Base-by-base conservation (phyloP, 305 asterid species). In the Fraxinus dipetala region DNA sequence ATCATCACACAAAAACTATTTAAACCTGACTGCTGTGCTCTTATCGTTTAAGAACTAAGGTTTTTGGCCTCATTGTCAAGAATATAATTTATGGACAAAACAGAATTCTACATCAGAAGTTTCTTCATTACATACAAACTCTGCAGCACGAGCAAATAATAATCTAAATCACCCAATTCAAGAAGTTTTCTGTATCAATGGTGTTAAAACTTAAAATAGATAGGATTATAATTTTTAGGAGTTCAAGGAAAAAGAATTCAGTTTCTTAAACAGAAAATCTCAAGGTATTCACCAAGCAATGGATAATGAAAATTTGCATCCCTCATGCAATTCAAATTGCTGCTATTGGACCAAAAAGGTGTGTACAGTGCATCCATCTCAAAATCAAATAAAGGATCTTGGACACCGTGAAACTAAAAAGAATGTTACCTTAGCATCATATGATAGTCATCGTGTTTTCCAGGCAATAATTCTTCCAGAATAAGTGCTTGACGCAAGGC, bases 381-480 rank as follows among this genome's bases (percentile, higher is more conserved):
- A 36, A 79, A 51, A 56, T 79, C 45, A 38, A 26, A 48, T 2
- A 61, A 7, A 61, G 70, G 26, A 61, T 22, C 70, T 22, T 8
- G 31, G 24, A 22, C 14, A 30, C 40, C 0, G 72, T 59, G 24
- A 78, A 48, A 30, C 48, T 22, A 34, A 26, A 4, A 70, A 51
- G 56, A 63, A 70, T n/a, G 28, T 31, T 18, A 95, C 99, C 98
- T 95, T 10, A 95, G 90, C 38, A 94, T 86, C 96, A 90, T 87
- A 82, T 95, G 99, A 85, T 93, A 95, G 85, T 95, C 99, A 54
- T 94, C 99, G 30, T 94, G 97, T 80, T 91, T 94, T 1, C 90
- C 86, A 31, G 98, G 99, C 59, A 95, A 89, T 56, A 95, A 40
- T 87, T 95, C 99, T 75, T 94, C 98, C n/a, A 93, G 88, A 84